Percentiles rank a stretch among this genome's conserved stretches.
Evolutionary conservation across 768 basidiomycete genomes (phyloP).

Genomic region (Kwoniella dendrophila): DNA sequence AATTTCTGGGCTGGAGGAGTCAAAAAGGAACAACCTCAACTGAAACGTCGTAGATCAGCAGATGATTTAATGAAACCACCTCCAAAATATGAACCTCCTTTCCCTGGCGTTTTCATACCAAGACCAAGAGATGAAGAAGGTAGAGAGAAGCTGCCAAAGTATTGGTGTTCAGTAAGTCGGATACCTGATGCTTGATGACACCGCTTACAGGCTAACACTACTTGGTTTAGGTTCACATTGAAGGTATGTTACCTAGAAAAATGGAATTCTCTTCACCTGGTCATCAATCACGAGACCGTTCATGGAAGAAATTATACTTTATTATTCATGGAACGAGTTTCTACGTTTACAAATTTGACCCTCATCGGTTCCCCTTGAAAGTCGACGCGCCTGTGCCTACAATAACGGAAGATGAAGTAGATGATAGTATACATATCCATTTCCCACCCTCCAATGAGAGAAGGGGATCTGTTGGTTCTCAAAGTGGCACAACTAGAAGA

Average conservation of each 20-base stretch:
- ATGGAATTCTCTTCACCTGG: conserved; percentile 88
- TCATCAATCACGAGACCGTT: conserved; percentile 81
- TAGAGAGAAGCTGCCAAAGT: conserved; percentile 73
- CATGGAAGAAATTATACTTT: conserved; percentile 85
- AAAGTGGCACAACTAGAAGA: conserved; percentile 5
- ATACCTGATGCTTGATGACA: background rate
- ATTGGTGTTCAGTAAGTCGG: conserved; percentile 66
- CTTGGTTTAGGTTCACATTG: conserved; percentile 64
- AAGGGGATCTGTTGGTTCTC: conserved; percentile 9
- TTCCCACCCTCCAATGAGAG: conserved; percentile 37
- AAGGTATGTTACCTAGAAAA: conserved; percentile 81
- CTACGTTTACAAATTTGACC: conserved; percentile 62
- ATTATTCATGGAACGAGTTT: conserved; percentile 91
- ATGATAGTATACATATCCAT: conserved; percentile 55
- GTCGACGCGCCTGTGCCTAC: conserved; percentile 35
- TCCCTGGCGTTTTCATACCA: conserved; percentile 52
- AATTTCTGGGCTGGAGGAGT: conserved; percentile 33
- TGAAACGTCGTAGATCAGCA: conserved; percentile 56
- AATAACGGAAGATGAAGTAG: conserved; percentile 46
- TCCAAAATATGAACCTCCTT: conserved; percentile 57
- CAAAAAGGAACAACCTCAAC: conserved; percentile 21
- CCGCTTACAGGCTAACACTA: background rate
- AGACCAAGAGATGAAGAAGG: conserved; percentile 71
- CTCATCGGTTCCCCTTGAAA: conserved; percentile 54
- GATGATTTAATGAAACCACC: conserved; percentile 55